Base-by-base conservation (phyloP, 176 grass and related monocot species). In the Cenchrus americanus region DNA sequence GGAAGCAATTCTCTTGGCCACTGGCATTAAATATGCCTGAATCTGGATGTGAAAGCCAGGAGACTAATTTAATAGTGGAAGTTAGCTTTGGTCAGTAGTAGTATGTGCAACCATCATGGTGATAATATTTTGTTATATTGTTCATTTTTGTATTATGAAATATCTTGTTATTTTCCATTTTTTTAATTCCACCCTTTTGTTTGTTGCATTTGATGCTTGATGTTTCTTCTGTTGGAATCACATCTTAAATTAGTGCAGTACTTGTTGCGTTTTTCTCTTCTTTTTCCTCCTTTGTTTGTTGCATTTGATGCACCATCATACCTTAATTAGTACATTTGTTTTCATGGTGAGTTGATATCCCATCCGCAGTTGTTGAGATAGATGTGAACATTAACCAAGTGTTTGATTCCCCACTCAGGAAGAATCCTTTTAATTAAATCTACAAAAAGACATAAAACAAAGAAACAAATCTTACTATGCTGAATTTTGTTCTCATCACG, bases 1-100 rank as follows among this genome's bases (percentile, higher is more conserved):
- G 49, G 76, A 58, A 63, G 68, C 76, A 80, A 61, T 75, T 57
- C 69, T 72, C 42, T 75, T 75, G 76, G 52, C 32, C 21, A 23
- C 27, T 30, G 61, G 14, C 13, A 10, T 43, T 68, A 51, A 61
- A 22, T 67, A 64, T 48, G 48, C 1, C 15, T 13, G 14, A 72
- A 17, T 34, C 14, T 22, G 5, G 42, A 21, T 27, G 19, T 59
- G 86, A 40, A 51, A 60, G 60, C 75, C 75, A 68, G 26, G 51
- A 52, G 62, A 73, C 17, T n/a, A 52, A 22, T 51, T 61, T 41
- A 79, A 19, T 26, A 54, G 65, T 50, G 46, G 81, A n/a, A 40
- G 48, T 2, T 83, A 27, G 70, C 44, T 63, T 73, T 83, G 43
- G 24, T 77, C 5, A 72, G 19, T 23, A 72, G 19, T 23, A 23